These are phyloP conservation scores for Drosera capensis DNA, from an alignment of 148 eudicot genomes.

Conservation along the genomic window DNA sequence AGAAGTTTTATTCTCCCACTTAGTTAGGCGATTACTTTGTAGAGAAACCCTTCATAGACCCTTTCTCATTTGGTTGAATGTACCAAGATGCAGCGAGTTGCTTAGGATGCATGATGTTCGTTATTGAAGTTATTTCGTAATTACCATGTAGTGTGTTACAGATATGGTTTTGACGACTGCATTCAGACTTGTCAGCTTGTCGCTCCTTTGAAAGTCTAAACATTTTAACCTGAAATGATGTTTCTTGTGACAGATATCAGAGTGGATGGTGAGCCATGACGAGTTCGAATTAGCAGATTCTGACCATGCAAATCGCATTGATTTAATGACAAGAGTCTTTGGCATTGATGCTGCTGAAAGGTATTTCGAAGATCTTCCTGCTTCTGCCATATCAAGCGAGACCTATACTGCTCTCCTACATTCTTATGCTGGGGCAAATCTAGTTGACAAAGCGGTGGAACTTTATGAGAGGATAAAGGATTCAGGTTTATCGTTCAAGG, in stretches of 20 bases:
- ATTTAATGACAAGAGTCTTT: conserved; percentile 80
- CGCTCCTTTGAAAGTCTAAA: background rate
- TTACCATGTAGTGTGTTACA: too few relatives aligned
- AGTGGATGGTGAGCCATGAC: conserved; percentile 76
- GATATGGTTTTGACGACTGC: too few relatives aligned
- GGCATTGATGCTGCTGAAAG: conserved; percentile 92
- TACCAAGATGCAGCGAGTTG: too few relatives aligned
- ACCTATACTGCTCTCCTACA: conserved; percentile 90
- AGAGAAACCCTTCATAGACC: too few relatives aligned
- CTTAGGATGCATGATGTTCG: too few relatives aligned
- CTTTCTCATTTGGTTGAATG: too few relatives aligned
- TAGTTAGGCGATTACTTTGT: too few relatives aligned
- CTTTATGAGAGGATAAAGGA: conserved; percentile 54
- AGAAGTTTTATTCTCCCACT: too few relatives aligned
- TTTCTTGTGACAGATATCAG: conserved; percentile 73
- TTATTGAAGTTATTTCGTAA: too few relatives aligned
- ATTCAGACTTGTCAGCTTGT: too few relatives aligned
- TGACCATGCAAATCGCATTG: conserved; percentile 75
- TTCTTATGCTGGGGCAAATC: conserved; percentile 57
- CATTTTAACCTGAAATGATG: background rate
- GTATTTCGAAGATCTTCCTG: conserved; percentile 68
- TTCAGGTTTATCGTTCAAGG: conserved; percentile 42
- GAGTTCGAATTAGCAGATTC: conserved; percentile 54
- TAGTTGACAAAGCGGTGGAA: conserved; percentile 53
- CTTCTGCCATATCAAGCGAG: conserved; percentile 55